Base-by-base conservation (phyloP, 2,329 filamentous ascomycete species). In the Paecilomyces niveus region DNA sequence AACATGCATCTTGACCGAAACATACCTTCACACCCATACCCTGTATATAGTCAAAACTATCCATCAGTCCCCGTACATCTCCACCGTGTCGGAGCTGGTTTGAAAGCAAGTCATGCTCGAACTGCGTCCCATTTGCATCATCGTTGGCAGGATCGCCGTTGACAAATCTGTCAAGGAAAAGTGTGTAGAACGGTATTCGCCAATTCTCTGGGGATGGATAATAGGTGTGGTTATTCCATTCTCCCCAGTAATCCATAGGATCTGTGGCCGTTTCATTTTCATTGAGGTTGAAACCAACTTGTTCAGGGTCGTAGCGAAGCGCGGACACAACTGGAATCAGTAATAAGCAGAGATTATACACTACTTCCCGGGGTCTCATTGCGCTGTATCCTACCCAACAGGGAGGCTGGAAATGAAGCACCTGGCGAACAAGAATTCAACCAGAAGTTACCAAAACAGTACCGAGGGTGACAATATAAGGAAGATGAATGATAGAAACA, bases 71-170 rank as follows among this genome's bases (percentile, higher is more conserved):
- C 57, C 74, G 69, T 32, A 83, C 68, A 65, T 85, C 83, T 52
- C 83, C 83, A 52, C 83, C 83, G 71, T 83, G 80, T 50, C 83
- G 80, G 63, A 85, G 76, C 65, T 85, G 82, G 55, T 80, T 85
- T 63, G 77, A 80, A 63, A 76, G 78, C 59, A 77, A 71, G 65
- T 85, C 83, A 62, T 82, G 80, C 64, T 85, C 83, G 69, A 79
- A 85, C 11, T 74, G 62, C 1, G 83, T 85, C n/a, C 76, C 78
- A 64, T 85, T 85, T 45, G 77, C 76, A 64, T 85, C 77, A 66
- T 86, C 83, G 65, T 86, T 86, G 5, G 72, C 72, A 6, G 83
- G 83, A 63, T 85, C 79, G 50, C 83, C 83, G 63, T 86, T 85
- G 50, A 83, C 81, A 64, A 80, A 85, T 62, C 81, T 75, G 67